These are phyloP conservation scores for Vaccinium darrowii DNA, from an alignment of 148 eudicot species.

Conservation along the genomic window DNA sequence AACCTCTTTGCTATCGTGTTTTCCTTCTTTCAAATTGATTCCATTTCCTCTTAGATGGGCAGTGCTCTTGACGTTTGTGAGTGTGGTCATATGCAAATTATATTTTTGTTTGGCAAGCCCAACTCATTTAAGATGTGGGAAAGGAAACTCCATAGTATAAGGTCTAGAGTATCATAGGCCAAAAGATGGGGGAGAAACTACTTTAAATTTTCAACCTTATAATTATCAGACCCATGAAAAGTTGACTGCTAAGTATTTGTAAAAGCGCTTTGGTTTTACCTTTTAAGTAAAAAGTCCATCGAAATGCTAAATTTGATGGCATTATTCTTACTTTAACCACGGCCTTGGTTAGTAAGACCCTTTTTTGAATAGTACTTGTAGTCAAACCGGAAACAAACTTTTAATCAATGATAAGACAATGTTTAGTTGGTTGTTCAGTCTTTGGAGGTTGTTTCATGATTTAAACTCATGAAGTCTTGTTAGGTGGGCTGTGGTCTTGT, in stretches of 20 bases:
- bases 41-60: background rate
- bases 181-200: background rate
- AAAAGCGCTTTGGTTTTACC: background rate
- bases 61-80: background rate
- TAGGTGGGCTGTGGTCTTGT: background rate
- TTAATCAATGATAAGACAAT: background rate
- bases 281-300: background rate
- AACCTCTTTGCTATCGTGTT: background rate
- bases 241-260: background rate
- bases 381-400: background rate
- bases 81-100: too few relatives aligned
- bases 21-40: background rate
- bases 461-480: background rate
- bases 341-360: background rate
- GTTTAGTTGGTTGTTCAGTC: background rate
- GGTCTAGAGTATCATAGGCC: background rate
- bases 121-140: background rate
- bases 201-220: background rate
- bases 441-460: background rate
- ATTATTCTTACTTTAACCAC: background rate
- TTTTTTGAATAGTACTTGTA: background rate
- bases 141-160: background rate
- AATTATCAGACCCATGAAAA: background rate
- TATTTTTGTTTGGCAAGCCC: too few relatives aligned
- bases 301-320: background rate